These are phyloP conservation scores for Lactifluus rugatus DNA, from an alignment of 768 basidiomycete genomes.

Conservation along the genomic window DNA sequence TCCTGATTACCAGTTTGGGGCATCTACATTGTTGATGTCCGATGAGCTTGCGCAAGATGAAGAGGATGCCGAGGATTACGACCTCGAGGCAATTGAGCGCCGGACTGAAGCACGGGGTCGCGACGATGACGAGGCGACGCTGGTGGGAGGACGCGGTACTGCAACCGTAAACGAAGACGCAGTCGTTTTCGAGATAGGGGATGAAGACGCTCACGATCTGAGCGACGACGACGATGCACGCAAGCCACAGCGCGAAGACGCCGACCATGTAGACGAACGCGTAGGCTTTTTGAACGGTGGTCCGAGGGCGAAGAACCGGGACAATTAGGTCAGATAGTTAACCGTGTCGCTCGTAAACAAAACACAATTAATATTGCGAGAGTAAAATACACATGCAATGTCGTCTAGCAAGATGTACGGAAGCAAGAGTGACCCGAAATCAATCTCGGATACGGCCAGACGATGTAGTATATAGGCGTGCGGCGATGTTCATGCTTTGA, in stretches of 20 bases:
- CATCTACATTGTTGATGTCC: slow-evolving; percentile 80
- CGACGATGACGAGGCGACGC: slow-evolving; percentile 60
- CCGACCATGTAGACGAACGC: slow-evolving; percentile 47
- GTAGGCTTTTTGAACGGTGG: slow-evolving; percentile 49
- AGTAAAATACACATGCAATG: slow-evolving; percentile 29
- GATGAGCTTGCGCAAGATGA: slow-evolving; percentile 95
- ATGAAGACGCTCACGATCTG: slow-evolving; percentile 53
- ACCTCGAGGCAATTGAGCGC: slow-evolving; percentile 63
- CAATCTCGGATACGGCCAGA: slow-evolving; percentile 74
- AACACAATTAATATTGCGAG: slow-evolving; percentile 13
- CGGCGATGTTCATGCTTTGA: slow-evolving; percentile 93
- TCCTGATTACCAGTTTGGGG: slow-evolving; percentile 23
- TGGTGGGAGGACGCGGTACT: slow-evolving; percentile 52
- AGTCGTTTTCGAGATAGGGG: slow-evolving; percentile 87
- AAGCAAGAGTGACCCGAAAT: slow-evolving; percentile 13
- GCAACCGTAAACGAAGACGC: slow-evolving; percentile 48
- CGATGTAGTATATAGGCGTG: slow-evolving; percentile 77
- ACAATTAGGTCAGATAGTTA: slow-evolving; percentile 9
- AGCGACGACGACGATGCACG: slow-evolving; percentile 44
- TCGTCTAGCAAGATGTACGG: slow-evolving; percentile 10
- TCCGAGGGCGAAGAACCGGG: not conserved
- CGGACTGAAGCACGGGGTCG: slow-evolving; percentile 37
- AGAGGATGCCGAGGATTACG: slow-evolving; percentile 88
- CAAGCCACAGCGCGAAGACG: slow-evolving; percentile 39
- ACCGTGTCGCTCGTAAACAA: not conserved